Evolutionary conservation across 139 green algal species (phyloP), one percentile per base, ranked within the genome.

Genomic region (Chlorella sp.): DNA sequence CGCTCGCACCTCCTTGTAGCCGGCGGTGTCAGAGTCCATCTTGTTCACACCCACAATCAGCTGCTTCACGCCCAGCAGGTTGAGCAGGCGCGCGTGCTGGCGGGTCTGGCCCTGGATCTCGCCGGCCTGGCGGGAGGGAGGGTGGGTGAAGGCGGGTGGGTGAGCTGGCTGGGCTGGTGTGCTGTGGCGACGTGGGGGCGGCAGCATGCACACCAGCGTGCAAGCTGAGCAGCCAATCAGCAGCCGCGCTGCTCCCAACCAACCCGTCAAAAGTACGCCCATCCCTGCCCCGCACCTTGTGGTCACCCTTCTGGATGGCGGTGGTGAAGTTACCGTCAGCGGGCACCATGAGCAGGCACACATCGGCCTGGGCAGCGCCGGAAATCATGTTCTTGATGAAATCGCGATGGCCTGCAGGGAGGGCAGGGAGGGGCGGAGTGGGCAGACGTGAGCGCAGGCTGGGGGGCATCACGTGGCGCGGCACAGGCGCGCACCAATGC

Each of bases 311-410:
- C 92, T 96, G 94, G 92, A 99, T 99, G 87, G 95, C 96, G 83
- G 96, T 97, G 92, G 95, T 98, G 91, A 99, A 99, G 95, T 98
- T 98, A 94, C 96, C 92, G 75, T 93, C 91, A 55, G 95, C 96
- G 67, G 93, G 94, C 83, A 98, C 95, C 73, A 98, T 98, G 79
- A 87, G 93, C 92, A 90, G 94, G 93, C 95, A 93, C 91, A 97
- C 93, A 87, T 97, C 94, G 76, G 96, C 96, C 95, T 99, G 96
- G 84, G 92, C 92, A 86, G 96, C 95, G 84, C 97, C 97, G 78
- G 97, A 98, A 92, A 99, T 99, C 97, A 99, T 99, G 95, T 99
- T 99, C 97, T 99, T 99, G 92, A 99, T 99, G 94, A 99, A 99
- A 91, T 99, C 97, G 67, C 97, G 89, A 91, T 99, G 97, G 85